Evolutionary conservation across 139 green algal genomes (phyloP).

Genomic region (Tetraselmis chui): DNA sequence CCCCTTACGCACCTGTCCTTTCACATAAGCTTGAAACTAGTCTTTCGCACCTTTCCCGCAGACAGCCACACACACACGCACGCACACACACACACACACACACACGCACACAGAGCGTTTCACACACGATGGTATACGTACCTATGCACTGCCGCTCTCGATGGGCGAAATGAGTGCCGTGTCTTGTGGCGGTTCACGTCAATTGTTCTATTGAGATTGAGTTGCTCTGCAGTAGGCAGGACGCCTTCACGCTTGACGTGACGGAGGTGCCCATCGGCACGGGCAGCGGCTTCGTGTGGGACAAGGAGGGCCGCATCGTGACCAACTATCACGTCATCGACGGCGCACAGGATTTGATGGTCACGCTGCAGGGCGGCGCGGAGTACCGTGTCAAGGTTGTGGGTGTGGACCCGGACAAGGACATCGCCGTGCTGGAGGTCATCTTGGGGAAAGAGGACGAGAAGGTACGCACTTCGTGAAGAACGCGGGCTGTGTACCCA

Average conservation of each 20-base stretch:
- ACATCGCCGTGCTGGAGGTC: conserved; percentile 70
- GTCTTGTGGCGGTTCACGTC: neutral
- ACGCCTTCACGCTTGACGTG: conserved; percentile 67
- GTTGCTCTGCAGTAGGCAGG: conserved; percentile 30
- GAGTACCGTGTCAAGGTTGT: conserved; percentile 61
- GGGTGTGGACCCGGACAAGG: conserved; percentile 62
- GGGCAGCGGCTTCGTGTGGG: conserved; percentile 73
- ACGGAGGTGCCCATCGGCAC: conserved; percentile 63
- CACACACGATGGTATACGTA: conserved; percentile 4
- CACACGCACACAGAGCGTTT: neutral
- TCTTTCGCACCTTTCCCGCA: too few relatives aligned
- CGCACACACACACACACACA: too few relatives aligned
- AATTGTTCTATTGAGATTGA: neutral
- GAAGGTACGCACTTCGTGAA: too few relatives aligned
- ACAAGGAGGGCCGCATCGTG: conserved; percentile 56
- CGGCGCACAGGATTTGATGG: conserved; percentile 38
- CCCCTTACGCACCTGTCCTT: too few relatives aligned
- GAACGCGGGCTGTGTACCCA: too few relatives aligned
- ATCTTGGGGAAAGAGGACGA: neutral
- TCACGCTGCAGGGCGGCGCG: conserved; percentile 53
- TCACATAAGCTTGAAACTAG: too few relatives aligned
- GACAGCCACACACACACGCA: too few relatives aligned
- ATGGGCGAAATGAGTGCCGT: neutral
- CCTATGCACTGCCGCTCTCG: neutral
- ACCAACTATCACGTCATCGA: conserved; percentile 77